Conservation (phyloP, 352 stramenopile species). For the Phytophthora vignae region DNA sequence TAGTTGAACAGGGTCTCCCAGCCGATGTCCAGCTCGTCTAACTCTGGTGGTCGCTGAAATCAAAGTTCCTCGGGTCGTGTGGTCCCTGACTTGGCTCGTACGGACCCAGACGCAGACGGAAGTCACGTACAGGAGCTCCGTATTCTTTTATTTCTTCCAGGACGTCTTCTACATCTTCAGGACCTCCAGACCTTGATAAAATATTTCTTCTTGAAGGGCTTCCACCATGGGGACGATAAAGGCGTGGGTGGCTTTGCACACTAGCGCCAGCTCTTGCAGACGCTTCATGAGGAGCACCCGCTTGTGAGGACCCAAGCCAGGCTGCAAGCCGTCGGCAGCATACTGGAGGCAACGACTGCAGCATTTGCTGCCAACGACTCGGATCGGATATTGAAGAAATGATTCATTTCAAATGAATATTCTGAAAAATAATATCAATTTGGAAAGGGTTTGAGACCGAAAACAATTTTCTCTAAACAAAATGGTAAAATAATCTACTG, state of each 20-base stretch:
- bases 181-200: neutral
- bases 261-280: slow-evolving; percentile 1
- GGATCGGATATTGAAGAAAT: no score
- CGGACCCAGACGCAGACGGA: neutral
- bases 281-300: neutral
- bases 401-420: no score
- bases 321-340: neutral
- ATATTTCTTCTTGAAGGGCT: neutral
- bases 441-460: no score
- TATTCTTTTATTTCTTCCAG: neutral
- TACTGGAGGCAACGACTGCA: neutral
- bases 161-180: neutral
- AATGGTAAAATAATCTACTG: neutral
- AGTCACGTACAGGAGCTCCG: neutral
- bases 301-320: neutral
- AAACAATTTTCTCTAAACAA: no score
- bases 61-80: neutral
- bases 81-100: neutral
- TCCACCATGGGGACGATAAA: neutral
- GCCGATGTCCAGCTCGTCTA: slow-evolving; percentile 1
- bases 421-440: no score
- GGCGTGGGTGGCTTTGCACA: neutral
- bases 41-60: neutral
- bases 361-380: neutral
- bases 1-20: slow-evolving; percentile 2